Evolutionary conservation across 2,329 filamentous ascomycete genomes (phyloP), one percentile per base, ranked within the genome.

Genomic region (Botrytis byssoidea): DNA sequence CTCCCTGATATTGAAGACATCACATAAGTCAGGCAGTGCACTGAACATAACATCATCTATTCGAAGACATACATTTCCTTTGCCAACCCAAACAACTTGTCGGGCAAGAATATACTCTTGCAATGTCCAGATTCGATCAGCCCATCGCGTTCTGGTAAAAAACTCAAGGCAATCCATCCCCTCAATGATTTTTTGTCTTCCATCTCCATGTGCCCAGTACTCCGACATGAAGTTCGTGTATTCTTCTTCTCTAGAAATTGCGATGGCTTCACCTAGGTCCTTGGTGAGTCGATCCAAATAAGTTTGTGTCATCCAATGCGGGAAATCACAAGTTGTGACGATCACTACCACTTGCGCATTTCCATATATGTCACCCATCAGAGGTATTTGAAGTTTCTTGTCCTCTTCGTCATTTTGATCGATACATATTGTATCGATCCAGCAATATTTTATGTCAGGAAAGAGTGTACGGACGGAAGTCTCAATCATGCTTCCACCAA

Each of bases 341-440:
- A 70, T 61, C 7, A 73, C 55, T 12, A 73, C 72, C 14, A 44
- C 61, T 18, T 67, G 37, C 6, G 75, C 73, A 22, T 67, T 68
- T 7, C 57, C 40, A 32, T 76, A 76, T 35, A 76, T 75, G 20
- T 59, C 44, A 37, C 71, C 67, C 75, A 76, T 76, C 20, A 75
- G 46, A 29, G 69, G 64, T 44, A 76, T 73, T 48, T 76, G 75
- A 20, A 51, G 37, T 5, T 51, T 65, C 37, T 74, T 76, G 9
- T 76, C 75, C 16, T 60, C 48, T 22, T 63, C 60, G 18, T 74
- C 68, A 29, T 68, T 55, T 37, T 76, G 75, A 61, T 76, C 70
- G 57, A 76, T 76, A 44, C 75, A 76, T 25, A 74, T 63, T 14
- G 66, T 71, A 57, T 76, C 75, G 29, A 74, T 68, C 73, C 74